Conservation (phyloP, 768 basidiomycete genomes). For the Tylopilus intermedius region DNA sequence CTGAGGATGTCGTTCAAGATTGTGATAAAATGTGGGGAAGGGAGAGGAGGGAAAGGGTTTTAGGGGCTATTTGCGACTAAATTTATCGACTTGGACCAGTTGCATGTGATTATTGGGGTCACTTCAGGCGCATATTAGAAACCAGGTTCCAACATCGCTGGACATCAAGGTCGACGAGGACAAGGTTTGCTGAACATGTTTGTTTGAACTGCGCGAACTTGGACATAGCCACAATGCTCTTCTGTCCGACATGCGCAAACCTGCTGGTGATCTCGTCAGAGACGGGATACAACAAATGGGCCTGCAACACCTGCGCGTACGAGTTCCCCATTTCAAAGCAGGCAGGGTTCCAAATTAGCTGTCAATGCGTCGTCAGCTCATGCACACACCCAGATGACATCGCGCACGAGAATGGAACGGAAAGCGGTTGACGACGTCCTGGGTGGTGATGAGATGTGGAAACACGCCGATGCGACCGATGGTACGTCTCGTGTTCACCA, state of each 20-base stretch:
- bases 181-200: too few relatives aligned
- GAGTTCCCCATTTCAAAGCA: conserved; percentile 52
- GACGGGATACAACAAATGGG: conserved; percentile 86
- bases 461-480: conserved; percentile 83
- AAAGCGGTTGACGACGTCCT: conserved; percentile 95
- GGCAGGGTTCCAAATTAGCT: background rate
- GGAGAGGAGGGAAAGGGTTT: background rate
- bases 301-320: conserved; percentile 90
- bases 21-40: background rate
- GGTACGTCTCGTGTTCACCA: conserved; percentile 38
- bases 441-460: conserved; percentile 91
- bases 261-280: conserved; percentile 73
- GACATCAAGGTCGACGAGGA: background rate
- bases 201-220: too few relatives aligned
- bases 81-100: background rate
- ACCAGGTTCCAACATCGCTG: too few relatives aligned
- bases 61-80: background rate
- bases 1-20: background rate
- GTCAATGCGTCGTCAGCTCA: background rate
- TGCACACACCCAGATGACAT: conserved; percentile 68
- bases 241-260: conserved; percentile 94
- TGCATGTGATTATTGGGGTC: background rate
- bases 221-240: conserved; percentile 49
- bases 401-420: conserved; percentile 76
- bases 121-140: background rate